Conservation (phyloP, 371 early-diverging fungal species). For the Syncephalastrum racemosum region DNA sequence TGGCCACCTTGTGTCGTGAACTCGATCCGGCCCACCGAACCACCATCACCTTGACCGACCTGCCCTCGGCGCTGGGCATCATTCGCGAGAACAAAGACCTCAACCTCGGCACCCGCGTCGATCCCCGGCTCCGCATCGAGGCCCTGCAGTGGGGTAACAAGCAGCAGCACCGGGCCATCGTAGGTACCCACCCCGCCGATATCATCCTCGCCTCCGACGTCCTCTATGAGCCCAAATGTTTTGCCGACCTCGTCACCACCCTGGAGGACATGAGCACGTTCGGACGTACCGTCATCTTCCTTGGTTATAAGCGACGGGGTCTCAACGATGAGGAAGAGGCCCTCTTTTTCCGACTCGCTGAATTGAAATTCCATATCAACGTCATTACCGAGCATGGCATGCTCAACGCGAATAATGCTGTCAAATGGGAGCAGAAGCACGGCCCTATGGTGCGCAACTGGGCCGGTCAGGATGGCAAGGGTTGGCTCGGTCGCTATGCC, state of each 20-base stretch:
- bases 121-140: slow-evolving; percentile 21
- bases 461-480: slow-evolving; percentile 10
- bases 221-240: slow-evolving; percentile 46
- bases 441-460: slow-evolving; percentile 9
- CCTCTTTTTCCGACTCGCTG: slow-evolving; percentile 41
- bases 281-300: slow-evolving; percentile 35
- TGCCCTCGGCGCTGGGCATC: slow-evolving; percentile 38
- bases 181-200: slow-evolving; percentile 23
- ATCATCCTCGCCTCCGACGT: slow-evolving; percentile 59
- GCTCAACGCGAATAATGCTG: neutral
- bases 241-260: slow-evolving; percentile 41
- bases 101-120: slow-evolving; percentile 20
- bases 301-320: slow-evolving; percentile 59
- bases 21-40: slow-evolving; percentile 1
- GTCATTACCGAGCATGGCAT: neutral
- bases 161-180: too few species aligned
- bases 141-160: slow-evolving; percentile 32
- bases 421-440: slow-evolving; percentile 8
- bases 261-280: slow-evolving; percentile 37
- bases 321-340: slow-evolving; percentile 37
- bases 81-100: slow-evolving; percentile 28
- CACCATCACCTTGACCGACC: slow-evolving; percentile 35
- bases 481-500: slow-evolving; percentile 15
- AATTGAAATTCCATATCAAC: slow-evolving; percentile 16
- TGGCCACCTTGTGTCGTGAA: slow-evolving; percentile 29